Percentiles rank a stretch among this genome's conserved stretches.
Conservation (phyloP, 257 asterid species). For the Nicotiana obtusifolia region DNA sequence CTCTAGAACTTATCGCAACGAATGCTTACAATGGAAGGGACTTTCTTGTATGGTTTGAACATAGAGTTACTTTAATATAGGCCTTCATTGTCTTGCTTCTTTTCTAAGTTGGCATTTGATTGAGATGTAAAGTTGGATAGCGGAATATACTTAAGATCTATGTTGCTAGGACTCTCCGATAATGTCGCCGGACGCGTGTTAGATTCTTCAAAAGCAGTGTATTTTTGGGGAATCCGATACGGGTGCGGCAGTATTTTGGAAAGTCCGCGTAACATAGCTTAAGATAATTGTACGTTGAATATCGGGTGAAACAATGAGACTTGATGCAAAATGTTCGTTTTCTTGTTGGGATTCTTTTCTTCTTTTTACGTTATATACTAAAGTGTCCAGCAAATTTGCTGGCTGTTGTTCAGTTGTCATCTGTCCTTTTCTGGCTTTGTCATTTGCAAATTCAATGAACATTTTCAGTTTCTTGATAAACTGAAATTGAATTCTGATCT, state of each 20-base stretch:
- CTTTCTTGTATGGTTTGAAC: slow-evolving; percentile 40
- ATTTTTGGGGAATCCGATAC: no score
- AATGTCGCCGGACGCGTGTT: no score
- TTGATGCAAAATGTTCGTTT: not conserved
- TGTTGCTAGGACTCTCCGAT: no score
- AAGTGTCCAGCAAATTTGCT: not conserved
- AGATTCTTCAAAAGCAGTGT: no score
- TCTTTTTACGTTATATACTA: not conserved
- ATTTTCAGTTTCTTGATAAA: not conserved
- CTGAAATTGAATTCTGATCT: no score
- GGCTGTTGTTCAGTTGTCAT: not conserved
- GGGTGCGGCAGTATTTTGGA: no score
- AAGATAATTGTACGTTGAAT: slow-evolving; percentile 21
- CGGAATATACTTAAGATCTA: slow-evolving; percentile 19
- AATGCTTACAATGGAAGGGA: slow-evolving; percentile 19
- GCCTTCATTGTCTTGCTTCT: slow-evolving; percentile 10
- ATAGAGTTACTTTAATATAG: slow-evolving; percentile 34
- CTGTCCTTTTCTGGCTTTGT: slow-evolving; percentile 4
- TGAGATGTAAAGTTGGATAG: slow-evolving; percentile 40
- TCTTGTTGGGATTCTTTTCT: slow-evolving; percentile 7
- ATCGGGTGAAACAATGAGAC: slow-evolving; percentile 14
- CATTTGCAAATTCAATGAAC: slow-evolving; percentile 2
- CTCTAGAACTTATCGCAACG: slow-evolving; percentile 27
- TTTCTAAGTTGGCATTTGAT: slow-evolving; percentile 34
- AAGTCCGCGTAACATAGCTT: no score